Evolutionary conservation across 2,329 filamentous ascomycete genomes (phyloP).

Genomic region (Botrytis squamosa): DNA sequence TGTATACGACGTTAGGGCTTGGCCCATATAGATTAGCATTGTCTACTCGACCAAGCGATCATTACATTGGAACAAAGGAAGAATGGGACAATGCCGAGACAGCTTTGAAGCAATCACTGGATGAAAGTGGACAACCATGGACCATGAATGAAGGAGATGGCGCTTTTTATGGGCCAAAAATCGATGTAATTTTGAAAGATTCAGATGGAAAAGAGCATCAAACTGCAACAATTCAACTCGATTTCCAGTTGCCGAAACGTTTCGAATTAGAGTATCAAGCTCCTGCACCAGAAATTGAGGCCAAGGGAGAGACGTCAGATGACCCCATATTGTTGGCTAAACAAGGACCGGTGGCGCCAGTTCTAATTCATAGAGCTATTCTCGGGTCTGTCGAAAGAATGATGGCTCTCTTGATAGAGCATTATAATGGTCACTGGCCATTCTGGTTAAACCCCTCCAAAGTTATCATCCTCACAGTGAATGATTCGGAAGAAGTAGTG

Average conservation of each 20-base stretch:
- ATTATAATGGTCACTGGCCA: slow-evolving; percentile 76
- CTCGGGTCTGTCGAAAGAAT: slow-evolving; percentile 82
- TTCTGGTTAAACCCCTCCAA: slow-evolving; percentile 87
- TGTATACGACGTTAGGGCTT: slow-evolving; percentile 68
- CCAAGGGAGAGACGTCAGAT: slow-evolving; percentile 49
- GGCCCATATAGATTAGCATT: slow-evolving; percentile 73
- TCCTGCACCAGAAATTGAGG: slow-evolving; percentile 62
- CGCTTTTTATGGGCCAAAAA: slow-evolving; percentile 90
- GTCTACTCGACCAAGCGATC: slow-evolving; percentile 73
- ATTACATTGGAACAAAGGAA: slow-evolving; percentile 72
- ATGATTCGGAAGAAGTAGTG: slow-evolving; percentile 47
- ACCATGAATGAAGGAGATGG: slow-evolving; percentile 77
- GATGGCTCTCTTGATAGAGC: slow-evolving; percentile 81
- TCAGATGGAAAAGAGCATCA: slow-evolving; percentile 84
- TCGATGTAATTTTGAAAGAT: slow-evolving; percentile 80
- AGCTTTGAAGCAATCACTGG: slow-evolving; percentile 63
- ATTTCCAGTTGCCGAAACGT: slow-evolving; percentile 83
- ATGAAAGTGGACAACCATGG: slow-evolving; percentile 66
- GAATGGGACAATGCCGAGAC: slow-evolving; percentile 68
- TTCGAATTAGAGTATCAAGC: slow-evolving; percentile 75
- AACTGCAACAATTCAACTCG: slow-evolving; percentile 83
- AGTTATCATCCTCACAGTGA: slow-evolving; percentile 71
- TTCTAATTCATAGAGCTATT: slow-evolving; percentile 82
- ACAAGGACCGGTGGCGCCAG: slow-evolving; percentile 65
- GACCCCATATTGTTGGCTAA: slow-evolving; percentile 49